These are phyloP conservation scores for Calonectria ilicicola DNA, from an alignment of 2,329 filamentous ascomycete species.

Conservation along the genomic window DNA sequence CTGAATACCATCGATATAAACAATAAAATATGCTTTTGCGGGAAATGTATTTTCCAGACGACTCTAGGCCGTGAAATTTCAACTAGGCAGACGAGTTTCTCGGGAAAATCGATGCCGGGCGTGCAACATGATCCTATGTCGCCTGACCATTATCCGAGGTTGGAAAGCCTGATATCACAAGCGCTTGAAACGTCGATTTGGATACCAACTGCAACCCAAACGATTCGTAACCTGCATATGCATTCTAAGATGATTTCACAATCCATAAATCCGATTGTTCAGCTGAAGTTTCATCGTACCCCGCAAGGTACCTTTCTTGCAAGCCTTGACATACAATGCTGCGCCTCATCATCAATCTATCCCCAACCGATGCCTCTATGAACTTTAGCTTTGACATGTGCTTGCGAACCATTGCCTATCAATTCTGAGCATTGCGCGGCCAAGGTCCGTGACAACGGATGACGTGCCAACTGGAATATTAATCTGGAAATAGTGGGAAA, in stretches of 20 bases:
- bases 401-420: not conserved
- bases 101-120: not conserved
- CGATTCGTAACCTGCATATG: constrained; percentile 2
- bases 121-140: not conserved
- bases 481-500: not conserved
- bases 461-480: not conserved
- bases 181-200: not conserved
- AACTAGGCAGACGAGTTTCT: not conserved
- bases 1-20: not conserved
- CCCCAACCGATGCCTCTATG: not conserved
- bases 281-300: not conserved
- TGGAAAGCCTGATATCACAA: not conserved
- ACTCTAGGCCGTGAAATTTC: not conserved
- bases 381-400: constrained; percentile 5
- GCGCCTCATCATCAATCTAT: not conserved
- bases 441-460: not conserved
- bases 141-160: constrained; percentile 4
- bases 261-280: not conserved
- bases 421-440: not conserved
- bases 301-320: not conserved
- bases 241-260: not conserved
- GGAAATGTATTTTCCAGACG: not conserved
- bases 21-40: not conserved
- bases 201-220: constrained; percentile 7
- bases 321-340: not conserved